Base-by-base conservation (phyloP, 2,329 filamentous ascomycete species). In the Neodidymelliopsis sp. region DNA sequence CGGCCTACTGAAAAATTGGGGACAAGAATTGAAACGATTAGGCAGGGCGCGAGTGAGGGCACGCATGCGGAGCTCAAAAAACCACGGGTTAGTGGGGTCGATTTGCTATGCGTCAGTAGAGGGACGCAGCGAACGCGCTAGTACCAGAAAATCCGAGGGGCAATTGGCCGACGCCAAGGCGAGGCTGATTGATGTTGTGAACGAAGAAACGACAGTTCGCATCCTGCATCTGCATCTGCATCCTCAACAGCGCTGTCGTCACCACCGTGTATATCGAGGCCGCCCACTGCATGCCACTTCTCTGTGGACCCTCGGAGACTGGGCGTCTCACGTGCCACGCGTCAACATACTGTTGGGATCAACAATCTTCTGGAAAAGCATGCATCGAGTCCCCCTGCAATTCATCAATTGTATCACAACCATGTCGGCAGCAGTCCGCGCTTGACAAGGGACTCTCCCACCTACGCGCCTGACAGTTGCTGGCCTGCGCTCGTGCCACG, bases 11-110 rank as follows among this genome's bases (percentile, higher is more conserved):
- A 54, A 63, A 59, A 29, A 33, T 30, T 53, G 20, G 15, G 38
- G 46, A 43, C 51, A 51, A 65, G 60, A 67, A 69, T 48, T 52
- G 53, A 68, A 70, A 56, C 56, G 35, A 58, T 36, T 56, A 49
- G 50, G 53, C 39, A 35, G 42, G 37, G 37, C 37, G 28, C 42
- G 49, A 52, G 27, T 42, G 46, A 52, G 42, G 22, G 49, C 49
- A 52, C 42, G 49, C 49, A 52, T 52, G 49, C 49, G 46, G 49
- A 46, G 49, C n/a, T n/a, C 49, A 52, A 42, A 52, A 52, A 52
- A 52, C 49, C 49, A 47, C 33, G 22, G 57, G 40, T n/a, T n/a
- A 54, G 56, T 59, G 56, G 60, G 62, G 59, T 54, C 53, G 24
- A 41, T 28, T 23, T 55, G 53, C 56, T 54, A 64, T 65, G 62